A percentile compares a stretch with the other conserved stretches of the same genome.
Conservation (phyloP, 768 basidiomycete genomes). For the Pleurotus tuoliensis region DNA sequence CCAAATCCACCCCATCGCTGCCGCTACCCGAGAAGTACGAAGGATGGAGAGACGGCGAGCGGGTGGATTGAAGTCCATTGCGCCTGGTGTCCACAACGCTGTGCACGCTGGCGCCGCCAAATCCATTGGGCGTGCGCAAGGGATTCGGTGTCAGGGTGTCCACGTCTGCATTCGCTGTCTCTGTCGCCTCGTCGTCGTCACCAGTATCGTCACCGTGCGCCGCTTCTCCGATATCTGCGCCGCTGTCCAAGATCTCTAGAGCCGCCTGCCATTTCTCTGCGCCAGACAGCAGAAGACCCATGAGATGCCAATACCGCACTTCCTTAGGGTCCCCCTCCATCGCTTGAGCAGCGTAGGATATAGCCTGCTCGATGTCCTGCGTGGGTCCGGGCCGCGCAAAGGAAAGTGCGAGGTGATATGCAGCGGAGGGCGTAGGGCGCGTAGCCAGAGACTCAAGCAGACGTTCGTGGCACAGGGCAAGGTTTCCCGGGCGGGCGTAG, state of each 20-base stretch:
- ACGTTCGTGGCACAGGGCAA: conserved; percentile 50
- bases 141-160: conserved; percentile 11
- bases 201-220: conserved; percentile 26
- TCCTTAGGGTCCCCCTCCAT: conserved; percentile 64
- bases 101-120: conserved; percentile 14
- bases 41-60: conserved; percentile 5
- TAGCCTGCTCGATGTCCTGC: conserved; percentile 66
- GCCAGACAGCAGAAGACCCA: conserved; percentile 78
- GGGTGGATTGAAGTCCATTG: conserved; percentile 2
- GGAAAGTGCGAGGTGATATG: conserved; percentile 81
- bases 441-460: conserved; percentile 43
- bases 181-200: conserved; percentile 15
- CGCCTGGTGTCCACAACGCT: conserved; percentile 14
- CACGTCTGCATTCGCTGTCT: conserved; percentile 11
- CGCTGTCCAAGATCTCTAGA: conserved; percentile 71
- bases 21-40: background rate
- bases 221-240: conserved; percentile 56
- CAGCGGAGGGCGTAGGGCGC: conserved; percentile 50
- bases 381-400: conserved; percentile 59
- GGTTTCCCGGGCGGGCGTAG: conserved; percentile 48
- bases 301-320: conserved; percentile 85
- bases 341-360: conserved; percentile 62
- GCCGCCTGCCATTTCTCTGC: conserved; percentile 80
- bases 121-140: background rate
- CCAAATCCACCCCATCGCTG: background rate